Percentiles rank a stretch among this genome's conserved stretches.
phyloP scores from a whole-genome alignment of 352 stramenopile genomes.

The Sclerospora graminicola region DNA sequence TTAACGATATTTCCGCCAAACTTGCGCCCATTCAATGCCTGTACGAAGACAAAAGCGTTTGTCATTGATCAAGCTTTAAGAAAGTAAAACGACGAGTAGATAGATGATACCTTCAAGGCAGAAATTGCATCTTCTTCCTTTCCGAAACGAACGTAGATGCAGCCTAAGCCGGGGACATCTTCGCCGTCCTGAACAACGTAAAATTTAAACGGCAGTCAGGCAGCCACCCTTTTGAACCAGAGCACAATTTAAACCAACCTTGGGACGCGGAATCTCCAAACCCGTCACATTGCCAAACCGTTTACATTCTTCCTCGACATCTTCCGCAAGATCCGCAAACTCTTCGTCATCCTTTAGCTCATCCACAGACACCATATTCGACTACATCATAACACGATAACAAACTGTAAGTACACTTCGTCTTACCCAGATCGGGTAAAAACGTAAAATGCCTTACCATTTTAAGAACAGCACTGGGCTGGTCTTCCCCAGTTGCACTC shows the following conservation, averaged over 20 bases:
- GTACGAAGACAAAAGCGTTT: neutral
- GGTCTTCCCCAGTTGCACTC: constrained; percentile 13
- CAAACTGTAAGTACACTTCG: constrained; percentile 1
- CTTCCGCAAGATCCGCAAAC: constrained; percentile 81
- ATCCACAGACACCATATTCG: constrained; percentile 79
- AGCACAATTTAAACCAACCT: constrained; percentile 30
- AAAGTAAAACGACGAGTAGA: too few relatives aligned
- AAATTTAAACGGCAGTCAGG: neutral
- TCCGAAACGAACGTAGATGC: constrained; percentile 73
- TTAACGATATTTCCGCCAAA: constrained; percentile 82
- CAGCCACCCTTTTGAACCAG: too few relatives aligned
- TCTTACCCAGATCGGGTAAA: neutral
- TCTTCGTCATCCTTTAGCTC: constrained; percentile 81
- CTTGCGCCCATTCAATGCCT: constrained; percentile 78
- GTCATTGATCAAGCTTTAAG: too few relatives aligned
- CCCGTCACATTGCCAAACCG: constrained; percentile 61
- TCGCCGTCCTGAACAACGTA: constrained; percentile 36
- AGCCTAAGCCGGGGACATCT: constrained; percentile 50
- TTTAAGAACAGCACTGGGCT: constrained; percentile 52
- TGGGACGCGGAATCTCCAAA: constrained; percentile 72
- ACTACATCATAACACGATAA: constrained; percentile 18
- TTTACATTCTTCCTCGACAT: constrained; percentile 86
- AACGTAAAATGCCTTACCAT: constrained; percentile 36
- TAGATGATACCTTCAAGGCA: constrained; percentile 68
- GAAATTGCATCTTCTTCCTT: constrained; percentile 41